Base-by-base conservation (phyloP, 2,329 filamentous ascomycete genomes). In the Orbilia ellipsospora region DNA sequence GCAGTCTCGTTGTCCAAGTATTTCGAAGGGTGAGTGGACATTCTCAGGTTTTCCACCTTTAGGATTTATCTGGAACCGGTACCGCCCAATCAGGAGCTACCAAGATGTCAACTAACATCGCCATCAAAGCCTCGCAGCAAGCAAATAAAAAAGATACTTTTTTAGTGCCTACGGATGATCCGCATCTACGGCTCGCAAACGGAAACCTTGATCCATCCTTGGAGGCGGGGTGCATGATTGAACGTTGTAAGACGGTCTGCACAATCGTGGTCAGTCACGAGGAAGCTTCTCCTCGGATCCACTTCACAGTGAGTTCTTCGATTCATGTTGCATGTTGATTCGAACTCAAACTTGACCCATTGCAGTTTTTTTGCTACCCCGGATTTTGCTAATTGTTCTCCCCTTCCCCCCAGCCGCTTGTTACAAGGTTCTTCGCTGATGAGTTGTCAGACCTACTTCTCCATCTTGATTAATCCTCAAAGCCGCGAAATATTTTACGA, bases 211-310 rank as follows among this genome's bases (percentile, higher is more conserved):
- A 73, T 64, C 44, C 54, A 42, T 55, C n/a, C 61, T 63, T 62
- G 42, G 70, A 74, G 70, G 70, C 70, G 70, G 70, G 70, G 70
- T 74, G 70, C 70, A 74, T 67, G 63, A 74, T 74, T 74, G 70
- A 50, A 61, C 51, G 64, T 59, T 67, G 70, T 55, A 74, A 63
- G 70, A 74, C 70, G 70, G 70, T 74, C 70, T 74, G 70, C 70
- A 68, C 57, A 62, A 68, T 74, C 70, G 70, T 74, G 70, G 70
- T 63, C 63, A 74, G 70, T 74, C 70, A 74, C 70, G 70, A 74
- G 68, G 68, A 65, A 61, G 63, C 56, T 74, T 74, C 57, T 74
- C 63, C 50, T 74, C 56, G 70, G 70, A 74, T 74, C 70, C 70
- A 74, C 70, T 59, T 44, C 42, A 44, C 26, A 36, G 63, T 44